Evolutionary conservation across 805 yeast species (phyloP).

Genomic region (Nakazawaea ernobii): DNA sequence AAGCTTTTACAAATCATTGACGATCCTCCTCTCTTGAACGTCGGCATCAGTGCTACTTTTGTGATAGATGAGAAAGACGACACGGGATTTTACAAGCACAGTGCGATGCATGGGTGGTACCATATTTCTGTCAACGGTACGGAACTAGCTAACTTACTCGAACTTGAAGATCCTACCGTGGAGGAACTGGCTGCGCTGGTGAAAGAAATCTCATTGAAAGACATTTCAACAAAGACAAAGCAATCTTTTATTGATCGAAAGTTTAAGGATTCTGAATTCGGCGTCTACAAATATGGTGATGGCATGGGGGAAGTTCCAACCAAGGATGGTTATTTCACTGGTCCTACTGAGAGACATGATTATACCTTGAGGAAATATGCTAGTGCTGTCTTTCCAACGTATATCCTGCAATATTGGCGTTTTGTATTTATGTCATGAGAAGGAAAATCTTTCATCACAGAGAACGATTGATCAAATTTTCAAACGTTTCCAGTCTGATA

Average conservation of each 20-base stretch:
- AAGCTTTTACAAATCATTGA: too few species aligned
- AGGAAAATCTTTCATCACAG: neutral
- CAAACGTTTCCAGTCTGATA: neutral
- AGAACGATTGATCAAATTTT: slow-evolving; percentile 1
- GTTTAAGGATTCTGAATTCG: neutral
- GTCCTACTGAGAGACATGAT: neutral
- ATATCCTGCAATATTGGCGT: neutral
- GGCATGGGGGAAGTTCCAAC: too few species aligned
- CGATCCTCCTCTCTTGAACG: too few species aligned
- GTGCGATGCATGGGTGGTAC: too few species aligned
- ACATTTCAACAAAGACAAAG: neutral
- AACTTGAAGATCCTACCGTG: neutral
- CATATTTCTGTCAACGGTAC: too few species aligned
- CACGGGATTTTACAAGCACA: too few species aligned
- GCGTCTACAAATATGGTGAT: neutral
- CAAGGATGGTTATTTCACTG: too few species aligned
- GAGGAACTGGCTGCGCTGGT: neutral
- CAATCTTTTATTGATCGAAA: too few species aligned
- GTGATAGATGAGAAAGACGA: too few species aligned
- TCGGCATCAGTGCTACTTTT: too few species aligned
- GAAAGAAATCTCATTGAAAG: neutral
- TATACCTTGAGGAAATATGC: neutral
- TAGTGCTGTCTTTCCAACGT: neutral
- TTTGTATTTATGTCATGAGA: neutral
- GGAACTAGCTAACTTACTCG: neutral